Base-by-base conservation (phyloP, 225 moss, liverwort and hornwort genomes). In the Antitrichia curtipendula region DNA sequence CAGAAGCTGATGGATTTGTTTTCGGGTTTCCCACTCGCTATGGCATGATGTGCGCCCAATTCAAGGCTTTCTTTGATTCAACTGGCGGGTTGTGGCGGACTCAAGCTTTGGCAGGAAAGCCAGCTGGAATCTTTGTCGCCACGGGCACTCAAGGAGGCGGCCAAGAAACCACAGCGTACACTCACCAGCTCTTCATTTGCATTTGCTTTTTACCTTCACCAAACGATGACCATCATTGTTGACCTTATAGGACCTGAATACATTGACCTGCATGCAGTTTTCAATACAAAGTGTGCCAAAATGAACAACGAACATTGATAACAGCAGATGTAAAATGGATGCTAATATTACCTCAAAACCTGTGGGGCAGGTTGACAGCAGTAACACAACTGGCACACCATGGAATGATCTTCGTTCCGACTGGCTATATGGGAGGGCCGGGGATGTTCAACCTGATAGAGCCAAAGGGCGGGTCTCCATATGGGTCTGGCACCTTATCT, bases 141-240 rank as follows among this genome's bases (percentile, higher is more conserved):
- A 93, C 93, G 7, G 94, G 94, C 79, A 92, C 91, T 56, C 94
- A 94, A 91, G 93, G 94, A 84, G 94, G 94, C 45, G 94, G 94
- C 50, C 94, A 94, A 93, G 93, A 94, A 90, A 94, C 93, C 45
- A 93, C 93, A 71, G 92, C 92, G 93, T 94, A 90, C 68, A 70
- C 49, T 52, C 89, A 18, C 22, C 24, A 70, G 45, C 58, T 66
- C 82, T 83, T 78, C 52, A 40, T 43, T 62, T 83, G 59, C 77
- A 70, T 77, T 81, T 56, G 24, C 49, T 68, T 49, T n/a, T 40
- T 18, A 14, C 41, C 28, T 75, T 60, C 41, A 56, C 11, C 14
- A 47, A 71, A 60, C 20, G 53, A 18, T 76, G 8, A 76, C 32
- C 16, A 27, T 47, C 50, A 21, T 65, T 64, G 7, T 27, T 62